Base-by-base conservation (phyloP, 306 rosid species). In the Cucurbita maxima region DNA sequence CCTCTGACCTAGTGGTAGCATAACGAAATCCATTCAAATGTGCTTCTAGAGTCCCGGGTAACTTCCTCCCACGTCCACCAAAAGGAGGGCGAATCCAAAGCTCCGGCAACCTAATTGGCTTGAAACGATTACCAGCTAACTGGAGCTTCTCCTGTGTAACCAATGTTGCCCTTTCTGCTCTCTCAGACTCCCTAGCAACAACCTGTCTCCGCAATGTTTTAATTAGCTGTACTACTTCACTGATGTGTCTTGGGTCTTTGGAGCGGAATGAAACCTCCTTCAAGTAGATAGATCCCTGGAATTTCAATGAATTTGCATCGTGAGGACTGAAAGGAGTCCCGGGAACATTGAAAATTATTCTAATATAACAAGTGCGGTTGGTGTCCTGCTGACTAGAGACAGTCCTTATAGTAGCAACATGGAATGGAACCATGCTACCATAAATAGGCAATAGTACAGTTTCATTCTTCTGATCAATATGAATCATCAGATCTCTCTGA, bases 201-300 rank as follows among this genome's bases (percentile, higher is more conserved):
- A 93, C 96, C 76, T 85, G 97, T 56, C 96, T 85, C 63, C 96
- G 77, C 36, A 93, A 92, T n/a, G 92, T 76, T 77, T 93, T 90
- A 75, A 93, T 90, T 79, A 79, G 83, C 83, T 90, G 97, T 68
- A 90, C 96, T 62, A 86, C 85, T 82, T 93, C 98, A 78, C 87
- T 87, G 45, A 86, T 84, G 79, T 90, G 98, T 84, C 96, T 87
- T 7, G 94, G 59, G 84, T 93, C 96, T 85, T 93, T 93, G 58
- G 98, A 93, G 70, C 97, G 96, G 76, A 88, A 93, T 5, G 98
- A 86, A 80, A 93, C 94, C 83, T 93, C 98, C 78, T 93, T 93
- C 74, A 93, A 79, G 81, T 87, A 90, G 72, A 90, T 90, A 64
- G 96, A 86, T 38, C 97, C 96, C 61, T 77, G 88, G 78, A 80